phyloP scores from a whole-genome alignment of 352 stramenopile species.

The Saprolegnia diclina region DNA sequence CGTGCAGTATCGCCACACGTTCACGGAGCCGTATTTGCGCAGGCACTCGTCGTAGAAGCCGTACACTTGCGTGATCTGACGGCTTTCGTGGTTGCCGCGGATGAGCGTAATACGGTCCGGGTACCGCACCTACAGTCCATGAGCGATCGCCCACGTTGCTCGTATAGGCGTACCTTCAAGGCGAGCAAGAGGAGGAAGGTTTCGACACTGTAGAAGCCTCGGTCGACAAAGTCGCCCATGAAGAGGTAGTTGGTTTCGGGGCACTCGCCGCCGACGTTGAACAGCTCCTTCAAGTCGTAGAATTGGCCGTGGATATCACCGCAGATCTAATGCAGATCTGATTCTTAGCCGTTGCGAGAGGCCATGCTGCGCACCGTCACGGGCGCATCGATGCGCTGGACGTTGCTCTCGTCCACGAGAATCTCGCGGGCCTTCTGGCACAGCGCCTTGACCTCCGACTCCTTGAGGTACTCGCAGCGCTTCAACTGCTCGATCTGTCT shows the following conservation, averaged over 20 bases:
- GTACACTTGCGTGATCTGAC: constrained; percentile 99
- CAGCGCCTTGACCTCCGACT: constrained; percentile 96
- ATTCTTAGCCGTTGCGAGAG: not conserved
- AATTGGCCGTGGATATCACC: constrained; percentile 99
- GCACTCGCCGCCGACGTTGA: constrained; percentile 97
- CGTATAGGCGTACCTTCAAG: constrained; percentile 86
- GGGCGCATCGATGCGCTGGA: constrained; percentile 97
- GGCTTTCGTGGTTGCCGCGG: constrained; percentile 97
- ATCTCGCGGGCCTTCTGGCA: constrained; percentile 98
- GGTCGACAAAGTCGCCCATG: constrained; percentile 99
- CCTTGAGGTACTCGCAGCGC: constrained; percentile 97
- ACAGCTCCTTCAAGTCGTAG: constrained; percentile 98
- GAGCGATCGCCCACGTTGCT: not conserved
- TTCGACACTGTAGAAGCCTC: constrained; percentile 99
- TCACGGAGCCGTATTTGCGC: constrained; percentile 96
- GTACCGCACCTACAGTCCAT: constrained; percentile 84
- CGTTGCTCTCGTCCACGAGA: constrained; percentile 98
- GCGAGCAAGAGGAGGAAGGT: constrained; percentile 97
- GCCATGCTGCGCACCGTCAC: constrained; percentile 89
- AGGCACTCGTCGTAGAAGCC: constrained; percentile 99
- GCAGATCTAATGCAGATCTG: constrained; percentile 84
- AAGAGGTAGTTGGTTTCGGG: constrained; percentile 99
- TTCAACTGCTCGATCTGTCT: constrained; percentile 88
- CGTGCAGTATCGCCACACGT: constrained; percentile 99
- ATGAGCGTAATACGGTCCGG: constrained; percentile 99